Conservation (phyloP, 805 yeast genomes). For the Alloascoidea hylecoeti region DNA sequence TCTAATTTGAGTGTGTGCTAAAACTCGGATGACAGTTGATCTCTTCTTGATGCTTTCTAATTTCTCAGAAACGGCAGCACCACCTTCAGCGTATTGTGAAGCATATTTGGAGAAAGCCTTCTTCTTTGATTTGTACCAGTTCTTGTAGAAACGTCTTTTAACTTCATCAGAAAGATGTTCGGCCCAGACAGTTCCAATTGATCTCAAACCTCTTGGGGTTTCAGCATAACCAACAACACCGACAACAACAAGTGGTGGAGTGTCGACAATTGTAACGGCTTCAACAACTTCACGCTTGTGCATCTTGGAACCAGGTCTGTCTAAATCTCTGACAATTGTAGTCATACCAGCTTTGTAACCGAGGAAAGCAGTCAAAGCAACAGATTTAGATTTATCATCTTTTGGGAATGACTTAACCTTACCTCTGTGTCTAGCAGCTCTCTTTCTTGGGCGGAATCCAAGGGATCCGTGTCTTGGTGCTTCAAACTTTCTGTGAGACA, state of each 20-base stretch:
- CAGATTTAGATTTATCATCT: constrained; percentile 96
- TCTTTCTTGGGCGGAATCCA: constrained; percentile 99
- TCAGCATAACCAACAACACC: constrained; percentile 99
- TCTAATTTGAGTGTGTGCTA: constrained; percentile 98
- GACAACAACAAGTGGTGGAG: constrained; percentile 97
- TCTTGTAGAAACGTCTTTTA: constrained; percentile 99
- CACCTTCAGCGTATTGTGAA: constrained; percentile 90
- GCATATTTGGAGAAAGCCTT: constrained; percentile 99
- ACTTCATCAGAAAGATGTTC: constrained; percentile 99
- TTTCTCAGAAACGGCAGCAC: constrained; percentile 84
- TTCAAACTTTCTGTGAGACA: constrained; percentile 99
- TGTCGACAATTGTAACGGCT: constrained; percentile 98
- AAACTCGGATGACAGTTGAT: constrained; percentile 97
- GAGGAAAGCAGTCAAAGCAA: constrained; percentile 97
- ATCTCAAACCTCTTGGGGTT: constrained; percentile 99
- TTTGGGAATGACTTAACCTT: constrained; percentile 98
- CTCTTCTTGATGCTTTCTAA: constrained; percentile 97
- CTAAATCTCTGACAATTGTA: constrained; percentile 98
- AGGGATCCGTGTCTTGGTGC: constrained; percentile 99
- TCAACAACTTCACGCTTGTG: constrained; percentile 99
- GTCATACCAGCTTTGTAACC: constrained; percentile 99
- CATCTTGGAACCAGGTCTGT: constrained; percentile 99
- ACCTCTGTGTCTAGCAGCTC: constrained; percentile 97
- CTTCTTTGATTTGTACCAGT: constrained; percentile 99
- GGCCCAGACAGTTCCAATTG: constrained; percentile 99